Evolutionary conservation across 192 early-diverging fungal species (phyloP), one percentile per base, ranked within the genome.

Genomic region (Coemansia sp.): DNA sequence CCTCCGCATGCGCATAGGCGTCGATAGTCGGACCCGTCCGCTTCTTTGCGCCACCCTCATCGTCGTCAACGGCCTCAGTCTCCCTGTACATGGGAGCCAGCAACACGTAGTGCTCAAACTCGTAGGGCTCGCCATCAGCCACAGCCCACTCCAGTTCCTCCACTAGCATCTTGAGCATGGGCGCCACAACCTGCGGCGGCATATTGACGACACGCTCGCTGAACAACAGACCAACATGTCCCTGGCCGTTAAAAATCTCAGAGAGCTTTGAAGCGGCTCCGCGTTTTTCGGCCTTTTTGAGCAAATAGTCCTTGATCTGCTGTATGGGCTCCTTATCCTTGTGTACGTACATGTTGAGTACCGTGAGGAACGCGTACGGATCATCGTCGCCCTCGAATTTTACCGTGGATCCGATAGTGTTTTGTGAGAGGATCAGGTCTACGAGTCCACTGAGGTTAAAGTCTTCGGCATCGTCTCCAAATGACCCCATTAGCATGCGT

Each of bases 191-290:
- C 71, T 97, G 92, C 31, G 95, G 94, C 12, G 97, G 97, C 94
- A 99, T 95, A 74, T 99, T 99, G 74, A 99, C 88, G 27, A 99
- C 87, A 7, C 97, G 85, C 66, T 97, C 96, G 69, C 89, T 94
- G 22, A 99, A 24, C 27, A 99, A 71, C 62, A 96, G 66, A 0
- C 89, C 95, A 16, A 88, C 78, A 15, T 86, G 57, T 12, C 52
- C 31, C 71, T 63, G 27, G 68, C 41, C n/a, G 62, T 75, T 44
- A 81, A 85, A 22, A 72, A 81, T 27, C 75, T 75, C 44, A 33
- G 12, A 72, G 62, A 70, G 71, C 73, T 38, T 69, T 57, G 75
- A 46, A 80, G 12, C 15, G 15, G 2, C 9, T 11, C 50, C 36
- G 3, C 24, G 22, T 34, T 83, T 81, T 33, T 66, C 38, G 13